A percentile compares a stretch with the other conserved stretches of the same genome.
Evolutionary conservation across 2,329 filamentous ascomycete genomes (phyloP).

Genomic region (Graphium sp.): DNA sequence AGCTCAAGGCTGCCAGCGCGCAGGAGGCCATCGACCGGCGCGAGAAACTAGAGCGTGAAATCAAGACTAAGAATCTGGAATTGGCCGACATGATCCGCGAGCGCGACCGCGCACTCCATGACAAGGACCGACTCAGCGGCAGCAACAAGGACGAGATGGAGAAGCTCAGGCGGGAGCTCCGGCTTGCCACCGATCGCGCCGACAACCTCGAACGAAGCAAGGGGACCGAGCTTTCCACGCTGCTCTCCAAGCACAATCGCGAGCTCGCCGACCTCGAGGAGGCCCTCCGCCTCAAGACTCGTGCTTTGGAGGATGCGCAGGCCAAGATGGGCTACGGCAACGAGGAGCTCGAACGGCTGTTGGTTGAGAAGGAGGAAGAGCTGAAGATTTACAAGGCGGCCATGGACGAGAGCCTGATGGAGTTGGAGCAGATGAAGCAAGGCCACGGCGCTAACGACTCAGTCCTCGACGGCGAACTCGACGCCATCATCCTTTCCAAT

Average conservation of each 20-base stretch:
- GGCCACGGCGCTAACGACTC: constrained; percentile 61
- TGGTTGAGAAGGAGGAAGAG: constrained; percentile 93
- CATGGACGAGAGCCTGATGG: constrained; percentile 90
- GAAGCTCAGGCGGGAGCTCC: constrained; percentile 83
- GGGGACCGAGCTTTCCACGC: constrained; percentile 83
- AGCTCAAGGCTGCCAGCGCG: constrained; percentile 89
- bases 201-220: constrained; percentile 88
- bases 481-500: constrained; percentile 72
- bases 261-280: constrained; percentile 97
- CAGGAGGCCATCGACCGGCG: constrained; percentile 91
- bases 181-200: constrained; percentile 77
- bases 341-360: constrained; percentile 67
- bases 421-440: constrained; percentile 74
- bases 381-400: constrained; percentile 95
- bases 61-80: constrained; percentile 99
- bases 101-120: constrained; percentile 80
- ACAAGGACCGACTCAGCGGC: constrained; percentile 75
- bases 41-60: constrained; percentile 89
- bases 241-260: constrained; percentile 91
- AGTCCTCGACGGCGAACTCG: constrained; percentile 78
- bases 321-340: constrained; percentile 63
- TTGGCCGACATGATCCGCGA: constrained; percentile 97
- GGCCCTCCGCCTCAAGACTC: constrained; percentile 72
- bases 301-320: constrained; percentile 70
- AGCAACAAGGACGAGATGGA: constrained; percentile 86